Conservation (phyloP, 306 rosid genomes). For the Gillenia trifoliata region DNA sequence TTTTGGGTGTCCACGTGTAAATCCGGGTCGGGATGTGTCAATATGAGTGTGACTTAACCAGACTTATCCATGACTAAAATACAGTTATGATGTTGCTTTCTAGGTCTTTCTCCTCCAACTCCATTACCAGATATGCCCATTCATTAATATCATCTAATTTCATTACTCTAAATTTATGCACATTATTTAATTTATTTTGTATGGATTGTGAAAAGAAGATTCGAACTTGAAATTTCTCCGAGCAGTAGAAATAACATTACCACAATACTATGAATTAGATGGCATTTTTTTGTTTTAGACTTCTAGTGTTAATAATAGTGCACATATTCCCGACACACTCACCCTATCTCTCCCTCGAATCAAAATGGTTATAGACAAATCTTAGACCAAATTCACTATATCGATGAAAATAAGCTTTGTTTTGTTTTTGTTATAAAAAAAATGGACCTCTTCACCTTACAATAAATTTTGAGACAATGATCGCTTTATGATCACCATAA, state of each 20-base stretch:
- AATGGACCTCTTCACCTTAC: neutral
- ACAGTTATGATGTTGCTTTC: neutral
- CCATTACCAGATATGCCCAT: neutral
- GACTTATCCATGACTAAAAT: neutral
- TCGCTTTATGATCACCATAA: neutral
- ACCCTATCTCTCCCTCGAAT: no score
- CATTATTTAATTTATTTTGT: no score
- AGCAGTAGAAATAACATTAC: no score
- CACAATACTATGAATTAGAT: no score
- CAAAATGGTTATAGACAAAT: no score
- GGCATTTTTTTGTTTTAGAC: no score
- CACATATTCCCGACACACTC: no score
- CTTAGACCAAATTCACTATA: neutral
- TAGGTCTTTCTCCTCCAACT: neutral
- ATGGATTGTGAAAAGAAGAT: no score
- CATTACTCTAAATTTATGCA: neutral
- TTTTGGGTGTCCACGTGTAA: no score
- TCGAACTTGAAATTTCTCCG: no score
- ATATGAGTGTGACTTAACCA: neutral
- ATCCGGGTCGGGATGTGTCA: no score
- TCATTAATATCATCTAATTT: neutral
- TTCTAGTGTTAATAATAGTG: no score
- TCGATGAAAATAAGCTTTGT: neutral
- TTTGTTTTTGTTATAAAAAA: neutral
- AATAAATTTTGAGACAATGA: neutral